Base-by-base conservation (phyloP, 192 early-diverging fungal species). In the Rhizoclosmatium sp. region DNA sequence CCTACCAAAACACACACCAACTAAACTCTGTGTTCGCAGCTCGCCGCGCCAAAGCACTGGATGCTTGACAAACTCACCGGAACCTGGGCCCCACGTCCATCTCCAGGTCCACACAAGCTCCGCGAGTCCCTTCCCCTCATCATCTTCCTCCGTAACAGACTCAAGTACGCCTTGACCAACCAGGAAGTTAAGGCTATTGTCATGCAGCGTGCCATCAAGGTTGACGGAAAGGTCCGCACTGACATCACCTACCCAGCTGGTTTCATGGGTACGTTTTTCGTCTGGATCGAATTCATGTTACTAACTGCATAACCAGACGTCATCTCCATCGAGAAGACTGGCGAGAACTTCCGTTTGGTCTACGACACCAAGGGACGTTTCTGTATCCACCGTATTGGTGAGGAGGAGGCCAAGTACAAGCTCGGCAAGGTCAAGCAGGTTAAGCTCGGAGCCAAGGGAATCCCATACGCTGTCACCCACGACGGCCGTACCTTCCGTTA, bases 11-110 rank as follows among this genome's bases (percentile, higher is more conserved):
- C 46, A 19, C n/a, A 64, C 40, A 81, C 66, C 9, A 7, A 46
- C 45, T 45, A 4, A 48, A 78, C 54, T 61, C 41, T 23, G 39
- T 48, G 9, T 80, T 39, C 69, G 21, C 49, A 86, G 86, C 93
- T 99, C 79, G 89, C 88, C 83, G 96, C 98, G 60, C 98, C 98
- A 88, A 96, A 96, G 92, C 97, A 99, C 93, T 99, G 98, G 98
- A 98, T 99, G 96, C 92, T 99, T 83, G 97, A 99, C 96, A 99
- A 99, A 89, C 93, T 99, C 78, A 96, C 96, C 87, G 98, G 98
- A 84, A 97, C 93, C 83, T 95, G 92, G 92, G 98, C 97, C 73
- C 97, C 97, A 79, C 94, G 94, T 89, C 97, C 96, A 64, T 93
- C 93, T 75, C 87, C 96, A 83, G 98, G 98, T 91, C 98, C 98